Evolutionary conservation across 2,329 filamentous ascomycete species (phyloP).

Genomic region (Cladorrhinum sp.): DNA sequence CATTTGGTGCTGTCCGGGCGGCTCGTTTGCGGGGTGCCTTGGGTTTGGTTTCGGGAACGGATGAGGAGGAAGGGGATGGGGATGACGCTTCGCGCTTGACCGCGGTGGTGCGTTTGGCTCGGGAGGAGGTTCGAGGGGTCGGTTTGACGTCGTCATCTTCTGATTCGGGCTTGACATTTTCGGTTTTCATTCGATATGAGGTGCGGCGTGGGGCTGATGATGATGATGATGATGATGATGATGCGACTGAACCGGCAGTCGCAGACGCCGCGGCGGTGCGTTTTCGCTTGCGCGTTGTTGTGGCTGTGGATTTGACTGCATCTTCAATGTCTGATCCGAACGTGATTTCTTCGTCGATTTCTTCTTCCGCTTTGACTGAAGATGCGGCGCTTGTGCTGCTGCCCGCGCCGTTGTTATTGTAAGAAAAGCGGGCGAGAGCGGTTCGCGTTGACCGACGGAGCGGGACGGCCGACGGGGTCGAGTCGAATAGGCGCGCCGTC

Average conservation of each 20-base stretch:
- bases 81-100: constrained; percentile 8
- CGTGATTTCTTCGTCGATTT: constrained; percentile 7
- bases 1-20: constrained; percentile 12
- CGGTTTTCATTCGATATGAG: background rate
- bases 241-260: background rate
- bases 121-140: background rate
- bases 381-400: constrained; percentile 25
- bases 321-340: constrained; percentile 35
- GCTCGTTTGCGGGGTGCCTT: background rate
- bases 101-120: constrained; percentile 8
- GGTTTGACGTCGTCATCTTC: too few species aligned
- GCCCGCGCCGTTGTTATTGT: constrained; percentile 28
- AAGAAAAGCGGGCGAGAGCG: constrained; percentile 47
- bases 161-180: constrained; percentile 14
- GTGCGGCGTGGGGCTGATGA: background rate
- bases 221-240: background rate
- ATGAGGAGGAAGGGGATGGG: background rate
- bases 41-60: background rate
- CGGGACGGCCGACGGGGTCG: constrained; percentile 34
- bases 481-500: constrained; percentile 53
- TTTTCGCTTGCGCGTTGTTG: constrained; percentile 32
- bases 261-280: constrained; percentile 26
- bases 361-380: constrained; percentile 10
- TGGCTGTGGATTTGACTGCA: constrained; percentile 25
- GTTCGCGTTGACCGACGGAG: constrained; percentile 49